Evolutionary conservation across 2,329 filamentous ascomycete genomes (phyloP).

Genomic region (Teratosphaeria viscida): DNA sequence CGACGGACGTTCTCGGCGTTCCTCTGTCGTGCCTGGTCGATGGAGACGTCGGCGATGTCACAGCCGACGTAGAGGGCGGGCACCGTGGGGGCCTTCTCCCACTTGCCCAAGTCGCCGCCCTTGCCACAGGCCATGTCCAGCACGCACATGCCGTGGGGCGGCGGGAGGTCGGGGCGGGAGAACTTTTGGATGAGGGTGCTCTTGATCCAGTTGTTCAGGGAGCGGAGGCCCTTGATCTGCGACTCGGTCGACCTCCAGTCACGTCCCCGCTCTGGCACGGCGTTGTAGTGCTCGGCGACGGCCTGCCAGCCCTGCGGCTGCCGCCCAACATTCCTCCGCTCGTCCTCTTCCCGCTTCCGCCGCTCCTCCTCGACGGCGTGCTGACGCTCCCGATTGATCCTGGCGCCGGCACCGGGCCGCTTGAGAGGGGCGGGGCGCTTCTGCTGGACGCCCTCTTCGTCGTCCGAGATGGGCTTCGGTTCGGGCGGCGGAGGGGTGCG

Average conservation of each 20-base stretch:
- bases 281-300: constrained; percentile 90
- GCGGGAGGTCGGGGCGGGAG: constrained; percentile 39
- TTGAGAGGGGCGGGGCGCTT: constrained; percentile 25
- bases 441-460: constrained; percentile 4
- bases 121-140: constrained; percentile 95
- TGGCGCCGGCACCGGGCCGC: constrained; percentile 31
- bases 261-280: constrained; percentile 81
- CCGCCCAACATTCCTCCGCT: constrained; percentile 36
- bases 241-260: constrained; percentile 93
- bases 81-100: constrained; percentile 84
- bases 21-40: constrained; percentile 78
- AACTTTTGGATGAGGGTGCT: constrained; percentile 96
- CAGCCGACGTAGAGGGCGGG: constrained; percentile 91
- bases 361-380: constrained; percentile 48
- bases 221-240: constrained; percentile 85
- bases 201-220: constrained; percentile 99
- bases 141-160: constrained; percentile 60
- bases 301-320: constrained; percentile 46
- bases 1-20: constrained; percentile 62
- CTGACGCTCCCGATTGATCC: constrained; percentile 57
- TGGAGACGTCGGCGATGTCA: constrained; percentile 85
- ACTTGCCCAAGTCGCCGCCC: constrained; percentile 89
- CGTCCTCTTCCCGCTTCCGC: constrained; percentile 29
- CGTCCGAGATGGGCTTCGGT: constrained; percentile 3
- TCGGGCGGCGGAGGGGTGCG: constrained; percentile 20